Percentiles rank a stretch among this genome's conserved stretches.
Evolutionary conservation across 305 asterid genomes (phyloP).

Genomic region (Plantago lanceolata): DNA sequence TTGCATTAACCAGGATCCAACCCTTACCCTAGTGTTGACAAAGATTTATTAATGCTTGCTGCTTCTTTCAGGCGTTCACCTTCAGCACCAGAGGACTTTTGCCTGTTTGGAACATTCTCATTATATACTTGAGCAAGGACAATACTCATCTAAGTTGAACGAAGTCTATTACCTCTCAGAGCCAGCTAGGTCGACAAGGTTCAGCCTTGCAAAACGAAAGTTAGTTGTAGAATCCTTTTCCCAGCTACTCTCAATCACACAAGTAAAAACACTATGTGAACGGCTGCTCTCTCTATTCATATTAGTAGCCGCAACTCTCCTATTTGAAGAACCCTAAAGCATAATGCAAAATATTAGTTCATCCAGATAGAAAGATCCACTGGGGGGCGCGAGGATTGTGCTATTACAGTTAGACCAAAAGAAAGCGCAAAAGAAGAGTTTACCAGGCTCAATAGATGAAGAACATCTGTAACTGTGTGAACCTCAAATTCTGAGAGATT

Average conservation of each 20-base stretch:
- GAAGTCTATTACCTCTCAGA: slow-evolving; percentile 70
- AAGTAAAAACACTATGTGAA: slow-evolving; percentile 93
- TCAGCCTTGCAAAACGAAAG: slow-evolving; percentile 88
- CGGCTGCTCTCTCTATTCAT: slow-evolving; percentile 99
- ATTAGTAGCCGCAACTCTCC: slow-evolving; percentile 93
- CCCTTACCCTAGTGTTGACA: slow-evolving; percentile 85
- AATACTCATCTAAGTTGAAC: slow-evolving; percentile 10
- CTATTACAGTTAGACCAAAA: neutral
- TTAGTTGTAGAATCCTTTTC: slow-evolving; percentile 81
- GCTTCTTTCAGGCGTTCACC: slow-evolving; percentile 98
- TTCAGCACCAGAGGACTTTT: slow-evolving; percentile 96
- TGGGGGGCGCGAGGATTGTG: neutral
- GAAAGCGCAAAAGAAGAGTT: slow-evolving; percentile 12
- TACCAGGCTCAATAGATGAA: slow-evolving; percentile 87
- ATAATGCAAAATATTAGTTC: slow-evolving; percentile 23
- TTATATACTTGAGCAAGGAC: slow-evolving; percentile 4
- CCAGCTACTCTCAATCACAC: slow-evolving; percentile 97
- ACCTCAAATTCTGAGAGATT: slow-evolving; percentile 89
- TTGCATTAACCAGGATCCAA: slow-evolving; percentile 20
- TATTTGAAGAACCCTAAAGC: slow-evolving; percentile 77
- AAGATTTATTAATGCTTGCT: slow-evolving; percentile 82
- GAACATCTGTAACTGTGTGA: slow-evolving; percentile 80
- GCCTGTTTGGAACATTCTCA: slow-evolving; percentile 49
- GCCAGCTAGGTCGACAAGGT: slow-evolving; percentile 99
- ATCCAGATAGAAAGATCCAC: slow-evolving; percentile 10